Base-by-base conservation (phyloP, 164 flowering plant species). In the Warburgia ugandensis region DNA sequence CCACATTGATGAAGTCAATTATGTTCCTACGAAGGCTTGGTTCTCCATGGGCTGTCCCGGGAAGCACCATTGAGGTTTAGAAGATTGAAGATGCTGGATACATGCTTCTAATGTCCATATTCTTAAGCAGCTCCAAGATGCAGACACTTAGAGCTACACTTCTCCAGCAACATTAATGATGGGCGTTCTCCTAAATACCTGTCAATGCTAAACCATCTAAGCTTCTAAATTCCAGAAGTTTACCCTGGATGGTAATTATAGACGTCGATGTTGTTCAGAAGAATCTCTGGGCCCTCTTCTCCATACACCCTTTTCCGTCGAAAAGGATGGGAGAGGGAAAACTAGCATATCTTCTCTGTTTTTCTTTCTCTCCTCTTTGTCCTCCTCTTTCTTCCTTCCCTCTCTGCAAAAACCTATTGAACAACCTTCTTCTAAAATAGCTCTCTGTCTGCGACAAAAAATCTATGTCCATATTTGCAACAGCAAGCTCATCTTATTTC, bases 41-140 rank as follows among this genome's bases (percentile, higher is more conserved):
- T 87, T 84, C 63, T 52, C 75, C 16, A 61, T 82, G 66, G 82
- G 82, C 65, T 54, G 46, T 43, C 56, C 56, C 61, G 31, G 90
- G 90, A 50, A 81, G 80, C 17, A 72, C 82, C 2, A 67, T 87
- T 45, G 84, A 87, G 37, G 94, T 87, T 46, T 87, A 78, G 59
- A 84, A 80, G 55, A 66, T 84, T 50, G 94, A 80, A 45, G 94
- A 82, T 42, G 50, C 42, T 87, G 96, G 96, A 66, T 87, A 14
- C 84, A 87, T 73, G 80, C 96, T 48, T 84, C 94, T 19, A 84
- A 87, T 60, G 90, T 76, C 23, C 96, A 92, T 7, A 87, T 86
- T 14, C 74, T 86, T 3, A 79, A 80, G 73, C 96, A 86, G 78
- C 87, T 84, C 25, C 87, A 87, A 65, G 87, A 82, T 45, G 61